Conservation (phyloP, 1,284 basidiomycete genomes). For the Ceratobasidium sp. region DNA sequence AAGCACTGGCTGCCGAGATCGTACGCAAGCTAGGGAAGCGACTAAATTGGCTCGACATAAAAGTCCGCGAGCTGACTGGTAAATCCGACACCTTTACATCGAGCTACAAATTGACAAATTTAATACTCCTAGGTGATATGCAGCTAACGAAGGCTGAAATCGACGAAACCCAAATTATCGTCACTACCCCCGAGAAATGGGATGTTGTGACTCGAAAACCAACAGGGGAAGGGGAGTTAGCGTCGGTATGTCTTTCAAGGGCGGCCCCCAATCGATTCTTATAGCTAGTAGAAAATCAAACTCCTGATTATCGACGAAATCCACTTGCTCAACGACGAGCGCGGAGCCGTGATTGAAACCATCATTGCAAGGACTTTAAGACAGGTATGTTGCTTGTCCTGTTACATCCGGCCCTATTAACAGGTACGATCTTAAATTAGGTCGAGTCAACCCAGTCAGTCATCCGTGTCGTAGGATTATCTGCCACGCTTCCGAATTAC, state of each 20-base stretch:
- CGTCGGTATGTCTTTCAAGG: slow-evolving; percentile 71
- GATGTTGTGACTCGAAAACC: slow-evolving; percentile 99
- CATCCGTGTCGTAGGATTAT: slow-evolving; percentile 95
- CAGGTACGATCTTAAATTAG: slow-evolving; percentile 58
- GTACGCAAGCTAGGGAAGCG: slow-evolving; percentile 93
- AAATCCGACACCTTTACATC: slow-evolving; percentile 5
- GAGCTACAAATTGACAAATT: slow-evolving; percentile 39
- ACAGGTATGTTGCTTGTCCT: slow-evolving; percentile 67
- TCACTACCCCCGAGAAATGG: slow-evolving; percentile 99
- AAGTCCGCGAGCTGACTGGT: slow-evolving; percentile 94
- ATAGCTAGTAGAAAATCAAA: slow-evolving; percentile 79
- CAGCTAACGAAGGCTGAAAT: slow-evolving; percentile 96
- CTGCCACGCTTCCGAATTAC: slow-evolving; percentile 96
- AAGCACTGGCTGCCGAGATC: slow-evolving; percentile 96
- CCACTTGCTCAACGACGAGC: slow-evolving; percentile 96
- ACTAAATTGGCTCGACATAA: slow-evolving; percentile 89
- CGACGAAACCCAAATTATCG: slow-evolving; percentile 96
- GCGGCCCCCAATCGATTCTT: neutral
- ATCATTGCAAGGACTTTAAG: slow-evolving; percentile 97
- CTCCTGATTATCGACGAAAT: slow-evolving; percentile 99
- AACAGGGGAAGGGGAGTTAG: slow-evolving; percentile 95
- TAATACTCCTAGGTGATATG: slow-evolving; percentile 84
- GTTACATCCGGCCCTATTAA: slow-evolving; percentile 11
- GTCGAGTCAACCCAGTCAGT: slow-evolving; percentile 97
- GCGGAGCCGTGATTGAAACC: slow-evolving; percentile 98